Percentiles rank a stretch among this genome's conserved stretches.
These are phyloP conservation scores for Trametes punicea DNA, from an alignment of 768 basidiomycete species.

Conservation along the genomic window DNA sequence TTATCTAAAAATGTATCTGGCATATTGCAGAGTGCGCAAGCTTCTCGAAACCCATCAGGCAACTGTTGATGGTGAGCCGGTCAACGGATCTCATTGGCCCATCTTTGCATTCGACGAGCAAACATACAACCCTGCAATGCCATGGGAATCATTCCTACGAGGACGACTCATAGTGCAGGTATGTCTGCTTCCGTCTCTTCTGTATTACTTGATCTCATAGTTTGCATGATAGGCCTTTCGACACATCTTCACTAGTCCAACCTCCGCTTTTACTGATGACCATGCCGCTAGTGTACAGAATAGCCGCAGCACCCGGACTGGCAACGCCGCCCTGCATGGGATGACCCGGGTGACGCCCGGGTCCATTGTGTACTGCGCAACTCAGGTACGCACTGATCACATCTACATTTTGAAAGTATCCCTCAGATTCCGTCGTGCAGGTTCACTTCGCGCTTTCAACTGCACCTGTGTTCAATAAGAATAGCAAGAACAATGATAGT, in stretches of 20 bases:
- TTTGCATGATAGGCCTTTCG: neutral
- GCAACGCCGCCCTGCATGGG: neutral
- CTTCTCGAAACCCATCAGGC: neutral
- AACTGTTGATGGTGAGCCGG: neutral
- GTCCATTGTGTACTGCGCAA: neutral
- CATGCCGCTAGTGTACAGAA: neutral
- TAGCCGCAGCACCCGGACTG: neutral
- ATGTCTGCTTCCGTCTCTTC: neutral
- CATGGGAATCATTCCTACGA: neutral
- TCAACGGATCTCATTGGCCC: conserved; percentile 4
- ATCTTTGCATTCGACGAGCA: neutral
- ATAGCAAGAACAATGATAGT: neutral
- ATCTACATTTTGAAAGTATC: neutral
- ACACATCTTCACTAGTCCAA: neutral
- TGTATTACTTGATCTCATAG: neutral
- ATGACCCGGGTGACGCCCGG: neutral
- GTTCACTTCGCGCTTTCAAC: neutral
- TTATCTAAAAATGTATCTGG: too few species aligned
- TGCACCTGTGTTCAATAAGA: neutral
- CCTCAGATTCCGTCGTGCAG: neutral
- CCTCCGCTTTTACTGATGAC: neutral
- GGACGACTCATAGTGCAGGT: neutral
- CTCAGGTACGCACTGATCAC: neutral
- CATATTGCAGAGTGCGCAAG: neutral
- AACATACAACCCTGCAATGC: neutral